Percentiles rank a stretch among this genome's conserved stretches.
Evolutionary conservation across 257 asterid species (phyloP).

Genomic region (Primulina huaijiensis): DNA sequence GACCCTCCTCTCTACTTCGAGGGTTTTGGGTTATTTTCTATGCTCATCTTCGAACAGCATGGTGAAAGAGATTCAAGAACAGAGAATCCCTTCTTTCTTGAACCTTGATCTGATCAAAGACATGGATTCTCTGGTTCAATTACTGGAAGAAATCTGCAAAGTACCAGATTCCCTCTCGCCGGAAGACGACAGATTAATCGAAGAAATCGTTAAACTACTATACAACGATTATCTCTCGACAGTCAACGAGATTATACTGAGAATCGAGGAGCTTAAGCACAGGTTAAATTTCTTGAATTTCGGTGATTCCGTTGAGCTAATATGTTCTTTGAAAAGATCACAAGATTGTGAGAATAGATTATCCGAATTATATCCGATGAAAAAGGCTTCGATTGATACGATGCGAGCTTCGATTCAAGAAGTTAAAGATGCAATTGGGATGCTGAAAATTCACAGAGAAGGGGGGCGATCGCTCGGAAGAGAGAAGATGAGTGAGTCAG

Average conservation of each 20-base stretch:
- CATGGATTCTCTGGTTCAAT: slow-evolving; percentile 40
- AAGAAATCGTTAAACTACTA: slow-evolving; percentile 42
- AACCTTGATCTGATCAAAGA: slow-evolving; percentile 57
- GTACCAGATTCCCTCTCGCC: slow-evolving; percentile 39
- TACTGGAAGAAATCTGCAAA: slow-evolving; percentile 52
- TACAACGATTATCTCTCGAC: slow-evolving; percentile 45
- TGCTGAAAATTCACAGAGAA: slow-evolving; percentile 28
- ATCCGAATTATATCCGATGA: slow-evolving; percentile 25
- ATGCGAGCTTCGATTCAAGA: slow-evolving; percentile 51
- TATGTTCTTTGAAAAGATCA: slow-evolving; percentile 47
- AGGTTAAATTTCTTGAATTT: slow-evolving; percentile 53
- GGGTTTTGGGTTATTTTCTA: slow-evolving; percentile 56
- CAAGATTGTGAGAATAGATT: slow-evolving; percentile 51
- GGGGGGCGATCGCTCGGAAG: slow-evolving; percentile 35
- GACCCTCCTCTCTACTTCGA: slow-evolving; percentile 47
- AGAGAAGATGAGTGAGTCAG: slow-evolving; percentile 48
- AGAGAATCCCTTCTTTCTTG: slow-evolving; percentile 40
- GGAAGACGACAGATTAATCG: slow-evolving; percentile 40
- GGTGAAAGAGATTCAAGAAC: slow-evolving; percentile 38
- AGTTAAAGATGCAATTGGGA: slow-evolving; percentile 35
- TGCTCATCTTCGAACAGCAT: slow-evolving; percentile 37
- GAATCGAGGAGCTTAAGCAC: slow-evolving; percentile 58
- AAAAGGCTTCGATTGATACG: slow-evolving; percentile 50
- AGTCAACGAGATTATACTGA: slow-evolving; percentile 43
- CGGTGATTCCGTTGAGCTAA: slow-evolving; percentile 61